Evolutionary conservation across 2,329 filamentous ascomycete species (phyloP).

Genomic region (Fusarium subtropicale): DNA sequence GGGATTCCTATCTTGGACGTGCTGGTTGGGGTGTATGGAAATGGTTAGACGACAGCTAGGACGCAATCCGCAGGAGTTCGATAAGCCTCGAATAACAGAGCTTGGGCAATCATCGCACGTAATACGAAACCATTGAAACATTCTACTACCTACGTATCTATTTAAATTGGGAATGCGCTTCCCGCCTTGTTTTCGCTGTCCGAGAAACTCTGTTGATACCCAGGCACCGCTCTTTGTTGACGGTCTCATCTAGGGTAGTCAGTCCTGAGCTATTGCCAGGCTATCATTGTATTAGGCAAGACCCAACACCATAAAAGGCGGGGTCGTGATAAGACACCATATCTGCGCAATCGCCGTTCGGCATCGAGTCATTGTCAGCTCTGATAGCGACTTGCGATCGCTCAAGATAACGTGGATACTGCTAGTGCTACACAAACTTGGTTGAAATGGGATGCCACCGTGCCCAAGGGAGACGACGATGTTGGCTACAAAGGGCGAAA

Average conservation of each 20-base stretch:
- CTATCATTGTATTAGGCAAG: constrained; percentile 3
- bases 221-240: not conserved
- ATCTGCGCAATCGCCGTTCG: constrained; percentile 10
- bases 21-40: not conserved
- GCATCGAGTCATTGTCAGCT: constrained; percentile 10
- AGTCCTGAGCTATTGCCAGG: not conserved
- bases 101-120: not conserved
- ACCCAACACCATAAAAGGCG: constrained; percentile 26
- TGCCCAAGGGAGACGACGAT: not conserved
- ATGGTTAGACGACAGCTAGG: constrained; percentile 6
- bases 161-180: not conserved
- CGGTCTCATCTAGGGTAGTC: not conserved
- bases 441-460: constrained; percentile 2
- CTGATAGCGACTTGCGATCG: not conserved
- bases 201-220: not conserved
- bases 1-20: not conserved
- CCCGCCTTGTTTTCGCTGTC: too few relatives aligned
- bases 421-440: not conserved
- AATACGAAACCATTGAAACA: not conserved
- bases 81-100: not conserved
- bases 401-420: not conserved
- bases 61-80: not conserved
- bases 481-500: constrained; percentile 4
- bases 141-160: too few relatives aligned
- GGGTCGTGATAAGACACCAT: constrained; percentile 36